Percentiles rank a stretch among this genome's conserved stretches.
These are phyloP conservation scores for Kondoa malvinella DNA, from an alignment of 768 basidiomycete species.

Conservation along the genomic window DNA sequence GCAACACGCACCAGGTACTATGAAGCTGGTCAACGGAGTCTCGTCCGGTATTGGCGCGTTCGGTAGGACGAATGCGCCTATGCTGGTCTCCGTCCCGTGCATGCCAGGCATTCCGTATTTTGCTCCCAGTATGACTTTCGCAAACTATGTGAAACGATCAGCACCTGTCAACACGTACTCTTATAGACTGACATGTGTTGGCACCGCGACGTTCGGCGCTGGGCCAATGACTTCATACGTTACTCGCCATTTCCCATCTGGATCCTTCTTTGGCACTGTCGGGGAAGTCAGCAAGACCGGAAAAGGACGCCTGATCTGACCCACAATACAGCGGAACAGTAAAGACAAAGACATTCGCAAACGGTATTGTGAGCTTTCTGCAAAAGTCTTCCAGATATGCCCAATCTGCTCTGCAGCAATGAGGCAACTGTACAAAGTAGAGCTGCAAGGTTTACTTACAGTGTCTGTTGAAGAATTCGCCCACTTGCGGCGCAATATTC, in stretches of 20 bases:
- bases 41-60: slow-evolving; percentile 83
- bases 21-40: slow-evolving; percentile 58
- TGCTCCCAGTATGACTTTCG: slow-evolving; percentile 16
- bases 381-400: slow-evolving; percentile 95
- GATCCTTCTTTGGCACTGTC: slow-evolving; percentile 46
- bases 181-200: slow-evolving; percentile 75
- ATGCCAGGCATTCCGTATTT: slow-evolving; percentile 40
- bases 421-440: not conserved
- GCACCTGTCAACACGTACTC: not conserved
- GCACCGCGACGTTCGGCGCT: slow-evolving; percentile 55
- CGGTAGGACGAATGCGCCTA: slow-evolving; percentile 88
- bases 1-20: slow-evolving; percentile 50
- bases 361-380: slow-evolving; percentile 64
- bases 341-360: slow-evolving; percentile 91
- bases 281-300: not conserved
- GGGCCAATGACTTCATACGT: slow-evolving; percentile 81
- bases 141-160: not conserved
- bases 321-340: slow-evolving; percentile 76
- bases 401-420: slow-evolving; percentile 57
- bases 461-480: slow-evolving; percentile 90
- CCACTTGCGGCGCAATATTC: slow-evolving; percentile 97
- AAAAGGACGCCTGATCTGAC: not conserved
- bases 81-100: slow-evolving; percentile 46
- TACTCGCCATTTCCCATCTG: slow-evolving; percentile 89
- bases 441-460: slow-evolving; percentile 41